Percentiles rank a stretch among this genome's conserved stretches.
Conservation (phyloP, 331 rosid genomes). For the Acacia pycnantha region DNA sequence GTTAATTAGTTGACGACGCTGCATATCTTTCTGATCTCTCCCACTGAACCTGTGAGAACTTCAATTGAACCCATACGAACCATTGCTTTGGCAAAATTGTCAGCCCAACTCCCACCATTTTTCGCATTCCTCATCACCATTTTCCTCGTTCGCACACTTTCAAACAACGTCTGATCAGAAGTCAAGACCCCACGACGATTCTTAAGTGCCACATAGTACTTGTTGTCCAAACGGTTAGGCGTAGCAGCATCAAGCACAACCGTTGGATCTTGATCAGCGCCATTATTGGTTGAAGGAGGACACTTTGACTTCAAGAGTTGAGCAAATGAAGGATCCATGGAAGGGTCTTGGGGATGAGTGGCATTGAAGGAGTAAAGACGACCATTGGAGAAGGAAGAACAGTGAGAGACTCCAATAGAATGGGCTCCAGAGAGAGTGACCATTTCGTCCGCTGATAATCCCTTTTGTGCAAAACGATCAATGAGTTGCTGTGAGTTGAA, state of each 20-base stretch:
- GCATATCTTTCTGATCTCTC: constrained; percentile 45
- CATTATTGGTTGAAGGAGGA: constrained; percentile 20
- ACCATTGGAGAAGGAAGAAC: constrained; percentile 42
- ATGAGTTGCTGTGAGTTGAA: constrained; percentile 32
- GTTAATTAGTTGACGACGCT: constrained; percentile 26
- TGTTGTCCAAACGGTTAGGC: constrained; percentile 24
- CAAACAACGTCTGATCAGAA: too few relatives aligned
- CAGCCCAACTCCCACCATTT: constrained; percentile 33
- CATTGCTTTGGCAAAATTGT: constrained; percentile 53
- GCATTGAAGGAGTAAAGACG: constrained; percentile 40
- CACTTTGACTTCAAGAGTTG: constrained; percentile 36
- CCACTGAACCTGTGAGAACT: constrained; percentile 38
- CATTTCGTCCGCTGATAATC: constrained; percentile 54
- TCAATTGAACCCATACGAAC: constrained; percentile 49
- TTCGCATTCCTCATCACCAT: constrained; percentile 40
- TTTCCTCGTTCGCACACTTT: constrained; percentile 16
- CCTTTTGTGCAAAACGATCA: constrained; percentile 27
- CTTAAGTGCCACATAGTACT: constrained; percentile 36
- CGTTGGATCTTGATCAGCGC: constrained; percentile 3
- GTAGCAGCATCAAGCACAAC: constrained; percentile 42
- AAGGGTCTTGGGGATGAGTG: constrained; percentile 46
- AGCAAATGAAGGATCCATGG: constrained; percentile 44
- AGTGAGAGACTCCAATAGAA: constrained; percentile 56
- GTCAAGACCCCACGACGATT: too few relatives aligned
- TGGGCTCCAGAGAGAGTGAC: constrained; percentile 60